These are phyloP conservation scores for Penicillium palitans DNA, from an alignment of 2,329 filamentous ascomycete genomes.

Conservation along the genomic window DNA sequence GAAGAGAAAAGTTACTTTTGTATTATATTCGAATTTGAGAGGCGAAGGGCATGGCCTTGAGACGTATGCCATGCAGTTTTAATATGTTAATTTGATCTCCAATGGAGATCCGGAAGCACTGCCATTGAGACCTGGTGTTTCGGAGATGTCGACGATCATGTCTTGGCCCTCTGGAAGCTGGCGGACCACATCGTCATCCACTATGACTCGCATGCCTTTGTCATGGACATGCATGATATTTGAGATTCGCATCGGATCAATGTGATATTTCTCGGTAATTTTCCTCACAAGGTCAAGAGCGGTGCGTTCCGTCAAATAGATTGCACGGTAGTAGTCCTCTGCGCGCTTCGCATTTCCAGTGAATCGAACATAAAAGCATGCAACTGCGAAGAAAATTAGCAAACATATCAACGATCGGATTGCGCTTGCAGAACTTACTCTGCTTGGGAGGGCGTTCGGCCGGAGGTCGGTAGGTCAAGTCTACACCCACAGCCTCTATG, in stretches of 20 bases:
- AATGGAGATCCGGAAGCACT: conserved; percentile 19
- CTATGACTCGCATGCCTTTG: conserved; percentile 75
- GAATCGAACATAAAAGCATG: conserved; percentile 80
- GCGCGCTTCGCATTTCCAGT: conserved; percentile 52
- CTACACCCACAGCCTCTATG: conserved; percentile 92
- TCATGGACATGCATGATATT: conserved; percentile 71
- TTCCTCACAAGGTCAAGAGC: conserved; percentile 70
- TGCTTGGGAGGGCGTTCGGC: conserved; percentile 69
- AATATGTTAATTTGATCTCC: conserved; percentile 57
- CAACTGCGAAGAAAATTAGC: conserved; percentile 57
- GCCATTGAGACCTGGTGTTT: conserved; percentile 39
- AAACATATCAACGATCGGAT: neutral
- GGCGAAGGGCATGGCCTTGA: neutral
- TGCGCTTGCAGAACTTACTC: conserved; percentile 45
- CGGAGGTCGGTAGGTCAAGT: conserved; percentile 78
- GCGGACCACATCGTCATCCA: conserved; percentile 86
- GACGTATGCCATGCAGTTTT: conserved; percentile 34
- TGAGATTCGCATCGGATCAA: conserved; percentile 71
- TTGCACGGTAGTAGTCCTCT: conserved; percentile 72
- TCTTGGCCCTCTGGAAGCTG: conserved; percentile 89
- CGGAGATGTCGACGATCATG: conserved; percentile 71
- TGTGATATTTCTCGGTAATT: conserved; percentile 75
- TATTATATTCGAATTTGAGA: neutral
- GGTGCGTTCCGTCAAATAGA: conserved; percentile 80
- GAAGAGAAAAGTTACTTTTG: neutral